phyloP scores from a whole-genome alignment of 2,329 filamentous ascomycete genomes.

The Cytospora paraplurivora region DNA sequence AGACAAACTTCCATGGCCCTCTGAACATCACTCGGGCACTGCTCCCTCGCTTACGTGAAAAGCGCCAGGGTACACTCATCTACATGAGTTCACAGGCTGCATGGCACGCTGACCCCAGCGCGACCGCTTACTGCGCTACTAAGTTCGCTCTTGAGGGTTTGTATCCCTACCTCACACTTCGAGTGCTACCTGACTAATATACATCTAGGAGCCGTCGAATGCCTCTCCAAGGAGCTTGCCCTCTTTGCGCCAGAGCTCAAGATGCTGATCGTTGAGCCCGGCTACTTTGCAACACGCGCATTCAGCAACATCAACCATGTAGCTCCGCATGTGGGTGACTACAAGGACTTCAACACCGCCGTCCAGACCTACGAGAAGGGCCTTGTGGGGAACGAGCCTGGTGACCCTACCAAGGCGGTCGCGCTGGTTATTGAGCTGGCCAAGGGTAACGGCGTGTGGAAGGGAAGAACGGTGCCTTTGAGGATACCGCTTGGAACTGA shows the following conservation, averaged over 20 bases:
- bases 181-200: neutral
- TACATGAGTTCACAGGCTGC: conserved; percentile 42
- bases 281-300: conserved; percentile 46
- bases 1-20: conserved; percentile 44
- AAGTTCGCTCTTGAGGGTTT: conserved; percentile 40
- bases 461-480: conserved; percentile 43
- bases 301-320: conserved; percentile 41
- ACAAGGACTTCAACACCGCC: conserved; percentile 37
- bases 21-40: conserved; percentile 41
- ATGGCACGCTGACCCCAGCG: conserved; percentile 39
- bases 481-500: conserved; percentile 56
- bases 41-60: conserved; percentile 38
- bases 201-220: conserved; percentile 35
- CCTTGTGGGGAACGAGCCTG: conserved; percentile 43
- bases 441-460: conserved; percentile 45
- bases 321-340: conserved; percentile 33
- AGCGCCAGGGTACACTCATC: conserved; percentile 37
- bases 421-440: conserved; percentile 57
- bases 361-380: conserved; percentile 29
- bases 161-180: neutral
- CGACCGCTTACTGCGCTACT: conserved; percentile 37
- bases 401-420: conserved; percentile 53
- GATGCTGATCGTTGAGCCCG: conserved; percentile 44
- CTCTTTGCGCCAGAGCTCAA: conserved; percentile 38
- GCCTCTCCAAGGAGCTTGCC: conserved; percentile 38